Percentiles rank a stretch among this genome's conserved stretches.
These are phyloP conservation scores for Candida silvicultrix DNA, from an alignment of 805 yeast species.

Conservation along the genomic window DNA sequence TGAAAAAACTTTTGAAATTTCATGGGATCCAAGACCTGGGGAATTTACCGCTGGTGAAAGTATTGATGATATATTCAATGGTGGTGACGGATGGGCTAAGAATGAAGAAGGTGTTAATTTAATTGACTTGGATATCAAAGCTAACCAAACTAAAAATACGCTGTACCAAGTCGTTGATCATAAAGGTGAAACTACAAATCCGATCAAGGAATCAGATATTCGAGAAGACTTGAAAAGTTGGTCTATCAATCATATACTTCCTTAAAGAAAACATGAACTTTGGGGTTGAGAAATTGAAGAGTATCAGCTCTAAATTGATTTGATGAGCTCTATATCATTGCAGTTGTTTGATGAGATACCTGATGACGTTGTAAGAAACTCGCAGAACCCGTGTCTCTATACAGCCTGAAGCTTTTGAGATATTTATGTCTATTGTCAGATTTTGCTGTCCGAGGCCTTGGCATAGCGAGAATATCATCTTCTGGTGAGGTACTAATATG, in stretches of 20 bases:
- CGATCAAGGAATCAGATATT: constrained; percentile 21
- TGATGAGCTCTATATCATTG: neutral
- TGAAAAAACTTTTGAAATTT: constrained; percentile 47
- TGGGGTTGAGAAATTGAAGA: neutral
- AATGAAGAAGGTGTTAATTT: constrained; percentile 38
- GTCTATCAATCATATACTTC: constrained; percentile 19
- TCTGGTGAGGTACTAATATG: neutral
- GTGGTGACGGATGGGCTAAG: constrained; percentile 63
- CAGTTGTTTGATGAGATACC: neutral
- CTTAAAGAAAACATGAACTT: neutral
- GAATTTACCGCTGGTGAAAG: constrained; percentile 66
- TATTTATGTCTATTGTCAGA: neutral
- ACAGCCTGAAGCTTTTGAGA: neutral
- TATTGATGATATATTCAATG: constrained; percentile 66
- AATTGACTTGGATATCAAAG: constrained; percentile 25
- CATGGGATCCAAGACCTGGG: constrained; percentile 54
- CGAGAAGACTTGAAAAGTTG: constrained; percentile 37
- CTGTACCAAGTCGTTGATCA: neutral
- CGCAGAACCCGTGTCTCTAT: neutral
- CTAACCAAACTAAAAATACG: neutral
- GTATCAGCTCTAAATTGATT: no score
- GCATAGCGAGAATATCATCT: neutral
- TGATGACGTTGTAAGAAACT: neutral
- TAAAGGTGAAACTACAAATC: neutral
- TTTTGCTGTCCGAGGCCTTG: neutral